Percentiles rank a stretch among this genome's conserved stretches.
phyloP scores from a whole-genome alignment of 2,329 filamentous ascomycete species.

The Exserohilum turcica region DNA sequence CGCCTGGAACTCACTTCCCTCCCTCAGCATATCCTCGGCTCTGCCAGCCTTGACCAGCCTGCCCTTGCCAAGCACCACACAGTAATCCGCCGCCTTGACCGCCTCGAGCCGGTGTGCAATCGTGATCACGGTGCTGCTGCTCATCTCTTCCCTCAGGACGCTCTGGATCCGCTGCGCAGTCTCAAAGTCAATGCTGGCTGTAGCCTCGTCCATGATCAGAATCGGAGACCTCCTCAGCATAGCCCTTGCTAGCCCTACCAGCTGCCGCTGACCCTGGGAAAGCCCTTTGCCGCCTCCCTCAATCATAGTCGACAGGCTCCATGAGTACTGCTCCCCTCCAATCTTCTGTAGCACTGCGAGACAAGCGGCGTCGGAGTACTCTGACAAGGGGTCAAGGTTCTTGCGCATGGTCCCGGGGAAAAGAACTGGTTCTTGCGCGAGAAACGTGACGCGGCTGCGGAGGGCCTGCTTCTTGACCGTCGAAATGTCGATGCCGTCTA shows the following conservation, averaged over 20 bases:
- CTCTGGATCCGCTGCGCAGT: slow-evolving; percentile 63
- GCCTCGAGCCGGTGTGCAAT: slow-evolving; percentile 70
- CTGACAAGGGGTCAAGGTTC: slow-evolving; percentile 66
- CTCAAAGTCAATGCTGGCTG: slow-evolving; percentile 67
- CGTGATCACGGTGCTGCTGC: slow-evolving; percentile 65
- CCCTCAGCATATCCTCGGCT: slow-evolving; percentile 43
- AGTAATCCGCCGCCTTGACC: slow-evolving; percentile 63
- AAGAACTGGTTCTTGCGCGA: slow-evolving; percentile 69
- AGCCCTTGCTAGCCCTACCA: slow-evolving; percentile 68
- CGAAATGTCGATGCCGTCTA: slow-evolving; percentile 66
- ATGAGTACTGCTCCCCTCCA: slow-evolving; percentile 57
- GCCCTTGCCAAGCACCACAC: slow-evolving; percentile 60
- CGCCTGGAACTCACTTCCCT: slow-evolving; percentile 40
- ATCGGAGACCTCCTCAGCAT: slow-evolving; percentile 65
- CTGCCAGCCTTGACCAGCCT: slow-evolving; percentile 49
- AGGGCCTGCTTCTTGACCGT: slow-evolving; percentile 64
- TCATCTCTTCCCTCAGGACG: slow-evolving; percentile 62
- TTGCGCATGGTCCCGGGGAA: slow-evolving; percentile 66
- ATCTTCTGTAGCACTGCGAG: slow-evolving; percentile 59
- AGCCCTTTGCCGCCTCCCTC: slow-evolving; percentile 67
- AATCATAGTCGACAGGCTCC: slow-evolving; percentile 61
- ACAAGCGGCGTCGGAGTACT: slow-evolving; percentile 63
- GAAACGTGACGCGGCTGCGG: slow-evolving; percentile 67
- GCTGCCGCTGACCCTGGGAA: slow-evolving; percentile 68
- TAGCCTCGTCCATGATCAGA: slow-evolving; percentile 70